Evolutionary conservation across 1,284 basidiomycete species (phyloP).

Genomic region (Chalciporus sp.): DNA sequence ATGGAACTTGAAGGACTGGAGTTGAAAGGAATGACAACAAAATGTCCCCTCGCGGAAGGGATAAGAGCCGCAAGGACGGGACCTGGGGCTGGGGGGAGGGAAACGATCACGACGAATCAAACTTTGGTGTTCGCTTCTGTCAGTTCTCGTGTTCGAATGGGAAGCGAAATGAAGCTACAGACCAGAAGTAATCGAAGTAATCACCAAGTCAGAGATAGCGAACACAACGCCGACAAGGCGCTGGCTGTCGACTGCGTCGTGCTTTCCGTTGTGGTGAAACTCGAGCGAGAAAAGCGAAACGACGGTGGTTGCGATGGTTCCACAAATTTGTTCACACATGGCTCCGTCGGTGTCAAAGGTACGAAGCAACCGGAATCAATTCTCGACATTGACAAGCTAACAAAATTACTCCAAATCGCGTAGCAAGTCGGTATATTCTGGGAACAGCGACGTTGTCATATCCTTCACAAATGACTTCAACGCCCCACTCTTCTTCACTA

Average conservation of each 20-base stretch:
- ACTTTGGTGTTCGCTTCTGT: slow-evolving; percentile 22
- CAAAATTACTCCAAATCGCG: neutral
- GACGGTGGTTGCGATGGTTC: no score
- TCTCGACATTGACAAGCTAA: neutral
- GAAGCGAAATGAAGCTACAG: slow-evolving; percentile 3
- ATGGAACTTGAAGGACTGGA: slow-evolving; percentile 12
- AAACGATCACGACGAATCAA: slow-evolving; percentile 11
- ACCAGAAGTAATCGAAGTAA: slow-evolving; percentile 1
- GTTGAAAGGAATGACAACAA: slow-evolving; percentile 15
- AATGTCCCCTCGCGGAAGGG: slow-evolving; percentile 27
- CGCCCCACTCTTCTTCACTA: slow-evolving; percentile 26
- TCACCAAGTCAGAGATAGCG: neutral
- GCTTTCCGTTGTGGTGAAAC: slow-evolving; percentile 2
- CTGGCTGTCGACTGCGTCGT: neutral
- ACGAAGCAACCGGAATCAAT: neutral
- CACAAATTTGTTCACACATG: no score
- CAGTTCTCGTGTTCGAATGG: slow-evolving; percentile 6
- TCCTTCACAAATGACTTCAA: slow-evolving; percentile 24
- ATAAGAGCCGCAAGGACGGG: slow-evolving; percentile 8
- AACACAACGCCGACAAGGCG: slow-evolving; percentile 4
- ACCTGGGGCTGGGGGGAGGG: neutral
- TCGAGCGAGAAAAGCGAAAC: neutral
- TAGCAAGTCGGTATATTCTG: slow-evolving; percentile 28
- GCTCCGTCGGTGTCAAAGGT: no score
- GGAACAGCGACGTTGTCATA: slow-evolving; percentile 31